Percentiles rank a stretch among this genome's conserved stretches.
Evolutionary conservation across 2,329 filamentous ascomycete genomes (phyloP).

Genomic region (Hymenoscyphus occultus): DNA sequence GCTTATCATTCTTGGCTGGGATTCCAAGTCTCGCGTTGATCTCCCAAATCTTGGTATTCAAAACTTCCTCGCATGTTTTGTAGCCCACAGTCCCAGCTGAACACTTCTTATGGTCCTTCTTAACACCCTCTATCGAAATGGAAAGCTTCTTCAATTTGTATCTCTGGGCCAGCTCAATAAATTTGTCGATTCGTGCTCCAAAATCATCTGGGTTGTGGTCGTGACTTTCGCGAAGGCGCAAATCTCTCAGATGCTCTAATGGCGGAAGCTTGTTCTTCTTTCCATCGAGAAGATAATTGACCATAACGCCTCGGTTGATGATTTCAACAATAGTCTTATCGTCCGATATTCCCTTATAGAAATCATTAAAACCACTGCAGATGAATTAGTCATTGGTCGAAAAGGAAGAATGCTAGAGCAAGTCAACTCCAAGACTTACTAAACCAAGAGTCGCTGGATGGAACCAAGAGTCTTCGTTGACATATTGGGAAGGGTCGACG

Average conservation of each 20-base stretch:
- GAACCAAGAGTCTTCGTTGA: neutral
- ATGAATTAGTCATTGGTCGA: neutral
- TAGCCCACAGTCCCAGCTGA: neutral
- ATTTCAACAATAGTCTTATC: neutral
- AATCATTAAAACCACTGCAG: neutral
- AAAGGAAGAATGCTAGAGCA: neutral
- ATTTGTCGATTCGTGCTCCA: neutral
- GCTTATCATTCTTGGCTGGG: neutral
- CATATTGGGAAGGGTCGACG: neutral
- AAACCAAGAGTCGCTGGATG: neutral
- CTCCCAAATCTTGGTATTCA: neutral
- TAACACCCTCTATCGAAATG: neutral
- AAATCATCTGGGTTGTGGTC: neutral
- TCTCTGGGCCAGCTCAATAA: neutral
- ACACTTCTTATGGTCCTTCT: neutral
- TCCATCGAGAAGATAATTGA: neutral
- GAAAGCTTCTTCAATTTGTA: neutral
- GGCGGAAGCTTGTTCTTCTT: neutral
- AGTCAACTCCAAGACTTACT: neutral
- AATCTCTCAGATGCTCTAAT: neutral
- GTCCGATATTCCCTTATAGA: neutral
- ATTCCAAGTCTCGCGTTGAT: neutral
- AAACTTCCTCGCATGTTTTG: neutral
- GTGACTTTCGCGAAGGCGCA: neutral
- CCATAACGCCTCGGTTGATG: neutral